Evolutionary conservation across 257 asterid species (phyloP).

Genomic region (Primulina huaijiensis): DNA sequence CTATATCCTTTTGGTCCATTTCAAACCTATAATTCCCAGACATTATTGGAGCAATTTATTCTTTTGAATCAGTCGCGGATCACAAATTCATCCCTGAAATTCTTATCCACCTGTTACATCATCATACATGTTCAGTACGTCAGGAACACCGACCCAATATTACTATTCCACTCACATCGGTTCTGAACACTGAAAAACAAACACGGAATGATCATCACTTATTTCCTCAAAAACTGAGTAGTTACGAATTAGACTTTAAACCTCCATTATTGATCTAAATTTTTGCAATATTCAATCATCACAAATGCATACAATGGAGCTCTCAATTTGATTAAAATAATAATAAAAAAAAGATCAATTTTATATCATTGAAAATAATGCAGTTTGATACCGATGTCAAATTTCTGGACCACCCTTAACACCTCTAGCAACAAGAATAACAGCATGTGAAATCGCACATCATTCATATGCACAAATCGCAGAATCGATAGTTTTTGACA

Average conservation of each 20-base stretch:
- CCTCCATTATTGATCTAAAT: background rate
- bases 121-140: slow-evolving; percentile 5
- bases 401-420: no score
- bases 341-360: no score
- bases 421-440: background rate
- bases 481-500: background rate
- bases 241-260: no score
- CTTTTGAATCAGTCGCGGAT: slow-evolving; percentile 7
- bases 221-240: no score
- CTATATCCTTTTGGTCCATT: slow-evolving; percentile 64
- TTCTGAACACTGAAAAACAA: background rate
- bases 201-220: no score
- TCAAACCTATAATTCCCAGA: slow-evolving; percentile 46
- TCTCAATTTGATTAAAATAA: no score
- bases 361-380: no score
- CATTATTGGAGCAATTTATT: slow-evolving; percentile 22
- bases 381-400: no score
- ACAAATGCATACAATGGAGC: background rate
- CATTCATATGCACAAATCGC: background rate
- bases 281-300: background rate
- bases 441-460: no score
- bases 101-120: background rate
- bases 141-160: background rate
- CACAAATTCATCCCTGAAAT: slow-evolving; percentile 15
- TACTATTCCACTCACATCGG: background rate